Conservation (phyloP, 2,329 filamentous ascomycete genomes). For the Exserohilum rostratum region DNA sequence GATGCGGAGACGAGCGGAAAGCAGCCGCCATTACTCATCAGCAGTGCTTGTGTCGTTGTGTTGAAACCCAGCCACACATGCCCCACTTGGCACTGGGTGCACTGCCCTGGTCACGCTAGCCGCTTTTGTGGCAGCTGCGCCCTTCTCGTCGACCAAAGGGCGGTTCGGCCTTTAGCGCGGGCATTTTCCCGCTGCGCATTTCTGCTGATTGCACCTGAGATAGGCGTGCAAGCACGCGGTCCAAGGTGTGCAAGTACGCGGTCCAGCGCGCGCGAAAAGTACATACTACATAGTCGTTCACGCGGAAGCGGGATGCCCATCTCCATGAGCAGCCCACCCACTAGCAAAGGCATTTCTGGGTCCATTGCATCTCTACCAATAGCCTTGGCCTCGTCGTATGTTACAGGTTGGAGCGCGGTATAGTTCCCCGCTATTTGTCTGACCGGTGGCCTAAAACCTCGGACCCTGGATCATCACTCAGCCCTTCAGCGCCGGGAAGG, state of each 20-base stretch:
- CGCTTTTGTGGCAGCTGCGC: conserved; percentile 13
- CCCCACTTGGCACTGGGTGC: conserved; percentile 9
- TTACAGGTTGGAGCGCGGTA: conserved; percentile 1
- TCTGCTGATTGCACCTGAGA: conserved; percentile 2
- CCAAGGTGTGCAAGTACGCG: background rate
- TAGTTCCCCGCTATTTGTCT: conserved; percentile 17
- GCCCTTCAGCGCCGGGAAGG: conserved; percentile 22
- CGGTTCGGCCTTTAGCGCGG: conserved; percentile 22
- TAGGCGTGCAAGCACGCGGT: background rate
- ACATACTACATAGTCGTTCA: no score
- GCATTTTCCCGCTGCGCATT: background rate
- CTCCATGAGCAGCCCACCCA: background rate
- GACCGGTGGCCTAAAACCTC: conserved; percentile 22
- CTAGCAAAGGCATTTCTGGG: background rate
- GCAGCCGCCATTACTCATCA: background rate
- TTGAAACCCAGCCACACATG: conserved; percentile 12
- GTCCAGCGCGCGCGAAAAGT: background rate
- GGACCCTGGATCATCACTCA: conserved; percentile 15
- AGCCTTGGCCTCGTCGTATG: conserved; percentile 13
- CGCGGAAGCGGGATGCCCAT: background rate
- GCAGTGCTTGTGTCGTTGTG: background rate
- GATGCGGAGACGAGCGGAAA: no score
- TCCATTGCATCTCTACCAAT: background rate
- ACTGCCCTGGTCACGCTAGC: conserved; percentile 9
- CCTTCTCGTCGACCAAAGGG: conserved; percentile 18